Base-by-base conservation (phyloP, 768 basidiomycete genomes). In the Tulasnella sp. region DNA sequence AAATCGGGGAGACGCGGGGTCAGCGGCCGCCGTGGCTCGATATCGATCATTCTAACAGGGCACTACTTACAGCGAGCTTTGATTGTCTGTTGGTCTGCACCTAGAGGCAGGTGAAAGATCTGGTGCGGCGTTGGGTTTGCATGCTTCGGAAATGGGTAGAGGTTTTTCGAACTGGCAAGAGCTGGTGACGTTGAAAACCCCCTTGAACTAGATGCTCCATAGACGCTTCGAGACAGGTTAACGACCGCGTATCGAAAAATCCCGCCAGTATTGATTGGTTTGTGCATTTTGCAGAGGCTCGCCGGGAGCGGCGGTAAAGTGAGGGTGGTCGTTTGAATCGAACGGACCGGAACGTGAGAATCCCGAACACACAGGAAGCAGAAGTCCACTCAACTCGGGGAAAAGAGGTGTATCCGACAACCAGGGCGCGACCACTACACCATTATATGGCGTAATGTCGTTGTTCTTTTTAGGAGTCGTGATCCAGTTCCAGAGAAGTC, bases 71-170 rank as follows among this genome's bases (percentile, higher is more conserved):
- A 90, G 79, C 89, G 84, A 36, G 85, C 82, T 82, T 90, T 90
- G 78, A 90, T 85, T 72, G 90, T 87, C 5, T 80, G 79, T 76
- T 86, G 85, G 0, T 86, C 84, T 15, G 89, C 89, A 72, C 83
- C 85, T 64, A 80, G 81, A 15, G 89, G 86, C 42, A 90, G 83
- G 80, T 90, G 89, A 79, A 90, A 90, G 64, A 90, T 87, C 80
- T 90, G 88, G 80, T 90, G 87, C 1, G 89, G 88, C 25, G 86
- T 88, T 8, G 89, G 89, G 80, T 87, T 84, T 31, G 83, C 80
- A 69, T 85, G 84, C 0, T 82, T 79, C 14, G 89, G 89, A 74
- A 85, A 90, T 22, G 89, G 89, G 80, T 83, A 90, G 25, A 81
- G 81, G 77, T 84, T 80, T 80, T 76, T 76, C 31, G 75, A 76